Conservation (phyloP, 2,329 filamentous ascomycete genomes). For the Fusarium coffeatum region DNA sequence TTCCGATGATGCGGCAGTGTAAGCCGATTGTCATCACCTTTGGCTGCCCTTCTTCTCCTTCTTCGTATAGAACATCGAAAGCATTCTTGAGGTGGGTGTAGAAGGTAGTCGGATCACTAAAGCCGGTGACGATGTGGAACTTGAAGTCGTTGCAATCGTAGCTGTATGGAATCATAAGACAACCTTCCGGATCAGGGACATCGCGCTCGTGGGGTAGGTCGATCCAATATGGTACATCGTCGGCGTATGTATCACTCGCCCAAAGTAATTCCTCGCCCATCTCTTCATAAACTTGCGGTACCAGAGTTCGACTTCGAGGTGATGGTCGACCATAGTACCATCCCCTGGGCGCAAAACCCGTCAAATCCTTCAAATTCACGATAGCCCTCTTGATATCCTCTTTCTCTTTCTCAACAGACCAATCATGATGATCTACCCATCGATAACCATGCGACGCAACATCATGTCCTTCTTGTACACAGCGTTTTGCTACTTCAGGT, state of each 20-base stretch:
- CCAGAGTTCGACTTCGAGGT: neutral
- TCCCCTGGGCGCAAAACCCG: neutral
- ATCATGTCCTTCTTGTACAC: constrained; percentile 5
- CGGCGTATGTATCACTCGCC: constrained; percentile 7
- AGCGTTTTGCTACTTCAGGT: constrained; percentile 7
- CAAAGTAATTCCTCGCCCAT: constrained; percentile 5
- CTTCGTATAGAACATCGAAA: neutral
- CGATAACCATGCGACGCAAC: constrained; percentile 9
- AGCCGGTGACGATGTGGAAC: neutral
- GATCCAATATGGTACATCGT: constrained; percentile 15
- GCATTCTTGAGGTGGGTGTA: constrained; percentile 12
- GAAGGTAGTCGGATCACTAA: neutral
- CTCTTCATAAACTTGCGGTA: constrained; percentile 4
- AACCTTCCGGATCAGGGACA: neutral
- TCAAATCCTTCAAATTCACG: neutral
- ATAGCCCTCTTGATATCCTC: neutral
- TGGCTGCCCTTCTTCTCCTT: neutral
- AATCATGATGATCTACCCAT: constrained; percentile 18
- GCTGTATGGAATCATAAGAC: constrained; percentile 14
- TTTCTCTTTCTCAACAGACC: constrained; percentile 1
- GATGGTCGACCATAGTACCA: constrained; percentile 20
- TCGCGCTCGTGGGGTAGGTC: constrained; percentile 2
- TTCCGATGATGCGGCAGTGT: constrained; percentile 17
- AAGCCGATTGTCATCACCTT: constrained; percentile 10
- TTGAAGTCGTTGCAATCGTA: constrained; percentile 23